Base-by-base conservation (phyloP, 257 asterid species). In the Nicotiana obtusifolia region DNA sequence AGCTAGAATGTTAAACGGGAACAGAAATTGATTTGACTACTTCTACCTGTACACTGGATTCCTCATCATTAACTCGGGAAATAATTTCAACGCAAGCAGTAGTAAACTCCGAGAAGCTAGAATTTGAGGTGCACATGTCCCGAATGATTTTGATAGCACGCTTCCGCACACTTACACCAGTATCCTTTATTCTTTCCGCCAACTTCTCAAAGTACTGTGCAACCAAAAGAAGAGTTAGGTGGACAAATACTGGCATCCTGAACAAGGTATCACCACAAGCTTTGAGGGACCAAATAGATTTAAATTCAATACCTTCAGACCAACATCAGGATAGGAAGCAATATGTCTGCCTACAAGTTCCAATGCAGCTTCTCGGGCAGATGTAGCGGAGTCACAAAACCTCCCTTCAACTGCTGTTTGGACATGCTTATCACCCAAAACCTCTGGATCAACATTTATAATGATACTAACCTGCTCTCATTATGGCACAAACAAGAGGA, bases 321-420 rank as follows among this genome's bases (percentile, higher is more conserved):
- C 99, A 92, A 96, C 99, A 86, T 93, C 98, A 84, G 99, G 98
- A 84, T 96, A 95, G 17, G 99, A 93, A 85, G 98, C 98, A 90
- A 96, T 94, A 89, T 96, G 97, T 83, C 97, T 93, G 77, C 99
- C 99, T 86, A 96, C 99, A 88, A 96, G 96, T 87, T 96, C 99
- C 84, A 96, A 92, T 17, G 99, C 99, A 81, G 99, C 98, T 91
- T 96, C 99, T 90, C 99, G 91, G 47, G 89, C 99, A 31, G 98
- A 96, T 82, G 93, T 96, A 82, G 97, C 98, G 75, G 97, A 89
- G 90, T 96, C 99, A 82, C 98, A 93, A 86, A 96, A 96, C 90
- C 98, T 96, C 84, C 97, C 98, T 87, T 96, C 99, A 83, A 96
- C 99, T 62, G 99, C 98, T 30, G 90, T 78, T 86, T 96, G 98